phyloP scores from a whole-genome alignment of 2,329 filamentous ascomycete species.

The Xylaria sp. region DNA sequence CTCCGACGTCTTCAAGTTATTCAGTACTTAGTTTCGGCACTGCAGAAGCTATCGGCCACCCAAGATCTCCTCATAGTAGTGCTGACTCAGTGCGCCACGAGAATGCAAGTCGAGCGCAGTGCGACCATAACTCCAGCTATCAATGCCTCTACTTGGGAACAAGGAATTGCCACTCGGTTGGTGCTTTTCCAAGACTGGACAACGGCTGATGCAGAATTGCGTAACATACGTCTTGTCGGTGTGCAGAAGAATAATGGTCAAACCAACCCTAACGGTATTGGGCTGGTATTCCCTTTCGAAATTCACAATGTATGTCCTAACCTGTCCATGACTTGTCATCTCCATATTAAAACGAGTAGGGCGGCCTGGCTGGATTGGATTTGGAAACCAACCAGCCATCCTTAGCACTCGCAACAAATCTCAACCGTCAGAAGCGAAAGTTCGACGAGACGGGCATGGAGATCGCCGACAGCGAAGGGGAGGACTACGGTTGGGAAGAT shows the following conservation, averaged over 20 bases:
- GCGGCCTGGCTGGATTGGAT: slow-evolving; percentile 55
- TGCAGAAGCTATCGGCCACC: slow-evolving; percentile 80
- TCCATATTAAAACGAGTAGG: slow-evolving; percentile 44
- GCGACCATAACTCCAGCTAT: slow-evolving; percentile 80
- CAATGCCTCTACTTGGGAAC: slow-evolving; percentile 82
- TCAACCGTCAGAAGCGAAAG: slow-evolving; percentile 68
- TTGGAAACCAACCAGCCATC: slow-evolving; percentile 53
- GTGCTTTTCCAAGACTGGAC: slow-evolving; percentile 83
- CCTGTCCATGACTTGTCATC: slow-evolving; percentile 28
- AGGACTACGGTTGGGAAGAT: slow-evolving; percentile 78
- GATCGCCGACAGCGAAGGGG: slow-evolving; percentile 70
- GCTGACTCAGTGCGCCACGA: slow-evolving; percentile 84
- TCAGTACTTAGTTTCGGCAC: slow-evolving; percentile 72
- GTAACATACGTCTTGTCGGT: slow-evolving; percentile 67
- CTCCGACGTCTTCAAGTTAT: slow-evolving; percentile 62
- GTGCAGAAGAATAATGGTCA: slow-evolving; percentile 73
- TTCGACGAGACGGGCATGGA: slow-evolving; percentile 68
- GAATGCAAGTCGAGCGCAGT: slow-evolving; percentile 72
- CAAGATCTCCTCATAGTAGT: slow-evolving; percentile 78
- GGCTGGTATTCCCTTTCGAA: slow-evolving; percentile 60
- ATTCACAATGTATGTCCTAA: slow-evolving; percentile 55
- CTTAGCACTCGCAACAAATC: slow-evolving; percentile 48
- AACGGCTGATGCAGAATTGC: slow-evolving; percentile 57
- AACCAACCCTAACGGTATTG: slow-evolving; percentile 52
- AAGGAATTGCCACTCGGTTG: slow-evolving; percentile 76